phyloP scores from a whole-genome alignment of 1,284 basidiomycete species.

The Baeospora myosura region DNA sequence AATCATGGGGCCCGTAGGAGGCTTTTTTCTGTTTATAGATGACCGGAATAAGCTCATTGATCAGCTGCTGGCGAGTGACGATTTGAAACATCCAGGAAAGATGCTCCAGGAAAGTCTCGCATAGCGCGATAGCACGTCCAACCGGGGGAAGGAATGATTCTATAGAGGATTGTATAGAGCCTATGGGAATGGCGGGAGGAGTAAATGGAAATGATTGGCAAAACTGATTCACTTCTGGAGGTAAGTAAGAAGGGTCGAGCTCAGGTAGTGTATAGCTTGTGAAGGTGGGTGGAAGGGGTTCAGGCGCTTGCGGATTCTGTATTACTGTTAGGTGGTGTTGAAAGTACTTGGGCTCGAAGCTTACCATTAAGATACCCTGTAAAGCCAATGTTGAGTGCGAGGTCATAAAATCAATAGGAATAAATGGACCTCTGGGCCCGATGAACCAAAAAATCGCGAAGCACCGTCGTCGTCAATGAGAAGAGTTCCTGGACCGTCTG shows the following conservation, averaged over 20 bases:
- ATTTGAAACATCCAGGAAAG: constrained; percentile 50
- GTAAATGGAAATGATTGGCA: constrained; percentile 36
- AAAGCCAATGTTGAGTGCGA: constrained; percentile 6
- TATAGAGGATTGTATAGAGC: constrained; percentile 29
- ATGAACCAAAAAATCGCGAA: constrained; percentile 36
- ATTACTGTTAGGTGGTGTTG: constrained; percentile 10
- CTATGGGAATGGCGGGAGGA: constrained; percentile 25
- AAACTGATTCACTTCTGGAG: constrained; percentile 31
- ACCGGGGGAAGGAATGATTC: constrained; percentile 37
- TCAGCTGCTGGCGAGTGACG: constrained; percentile 36
- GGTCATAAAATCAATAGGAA: constrained; percentile 1
- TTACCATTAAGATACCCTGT: constrained; percentile 37
- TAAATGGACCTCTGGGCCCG: constrained; percentile 31
- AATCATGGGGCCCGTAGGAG: constrained; percentile 40
- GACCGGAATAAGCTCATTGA: constrained; percentile 37
- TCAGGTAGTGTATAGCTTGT: constrained; percentile 26
- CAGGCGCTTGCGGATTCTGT: constrained; percentile 12
- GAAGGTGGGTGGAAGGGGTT: constrained; percentile 8
- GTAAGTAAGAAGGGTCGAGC: constrained; percentile 35
- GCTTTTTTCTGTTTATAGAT: constrained; percentile 30
- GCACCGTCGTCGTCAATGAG: constrained; percentile 30
- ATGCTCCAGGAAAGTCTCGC: constrained; percentile 42
- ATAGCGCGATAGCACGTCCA: constrained; percentile 33
- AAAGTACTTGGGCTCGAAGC: no score
- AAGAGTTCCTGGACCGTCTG: constrained; percentile 28